Percentiles rank a stretch among this genome's conserved stretches.
These are phyloP conservation scores for Arthrobotrys conoides DNA, from an alignment of 2,329 filamentous ascomycete genomes.

Conservation along the genomic window DNA sequence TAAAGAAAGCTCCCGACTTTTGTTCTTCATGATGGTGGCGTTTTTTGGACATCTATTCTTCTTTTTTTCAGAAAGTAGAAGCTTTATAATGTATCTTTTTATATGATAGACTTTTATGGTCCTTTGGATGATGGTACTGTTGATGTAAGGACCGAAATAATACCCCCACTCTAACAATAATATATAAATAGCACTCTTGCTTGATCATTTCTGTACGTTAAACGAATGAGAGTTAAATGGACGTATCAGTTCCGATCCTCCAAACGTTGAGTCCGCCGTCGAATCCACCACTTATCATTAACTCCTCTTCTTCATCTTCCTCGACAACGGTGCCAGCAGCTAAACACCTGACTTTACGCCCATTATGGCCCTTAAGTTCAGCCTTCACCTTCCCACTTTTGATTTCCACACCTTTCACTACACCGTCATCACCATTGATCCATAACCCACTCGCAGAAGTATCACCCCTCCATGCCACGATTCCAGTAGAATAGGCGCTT, in stretches of 20 bases:
- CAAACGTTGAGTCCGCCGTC: slow-evolving; percentile 75
- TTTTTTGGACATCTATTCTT: slow-evolving; percentile 32
- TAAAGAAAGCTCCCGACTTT: slow-evolving; percentile 36
- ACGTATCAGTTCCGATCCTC: slow-evolving; percentile 65
- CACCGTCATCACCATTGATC: slow-evolving; percentile 77
- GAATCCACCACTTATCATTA: slow-evolving; percentile 76
- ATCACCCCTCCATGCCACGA: slow-evolving; percentile 75
- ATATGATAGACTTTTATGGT: slow-evolving; percentile 24
- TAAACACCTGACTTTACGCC: slow-evolving; percentile 67
- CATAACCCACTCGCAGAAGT: slow-evolving; percentile 72
- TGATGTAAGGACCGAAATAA: not conserved
- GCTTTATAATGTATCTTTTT: slow-evolving; percentile 31
- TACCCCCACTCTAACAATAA: not conserved
- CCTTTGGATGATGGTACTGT: not conserved
- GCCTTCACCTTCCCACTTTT: slow-evolving; percentile 73
- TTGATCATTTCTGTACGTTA: not conserved
- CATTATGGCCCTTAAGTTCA: slow-evolving; percentile 71
- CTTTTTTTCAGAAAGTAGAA: slow-evolving; percentile 22
- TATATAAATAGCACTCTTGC: not conserved
- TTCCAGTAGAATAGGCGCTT: slow-evolving; percentile 75
- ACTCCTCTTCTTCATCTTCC: slow-evolving; percentile 71
- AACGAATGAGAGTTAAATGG: not conserved
- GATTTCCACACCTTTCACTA: slow-evolving; percentile 74
- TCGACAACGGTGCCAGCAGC: slow-evolving; percentile 72
- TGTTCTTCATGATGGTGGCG: slow-evolving; percentile 41